Evolutionary conservation across 805 yeast species (phyloP), one percentile per base, ranked within the genome.

Genomic region (Cyberlindnera euphorbiiphila): DNA sequence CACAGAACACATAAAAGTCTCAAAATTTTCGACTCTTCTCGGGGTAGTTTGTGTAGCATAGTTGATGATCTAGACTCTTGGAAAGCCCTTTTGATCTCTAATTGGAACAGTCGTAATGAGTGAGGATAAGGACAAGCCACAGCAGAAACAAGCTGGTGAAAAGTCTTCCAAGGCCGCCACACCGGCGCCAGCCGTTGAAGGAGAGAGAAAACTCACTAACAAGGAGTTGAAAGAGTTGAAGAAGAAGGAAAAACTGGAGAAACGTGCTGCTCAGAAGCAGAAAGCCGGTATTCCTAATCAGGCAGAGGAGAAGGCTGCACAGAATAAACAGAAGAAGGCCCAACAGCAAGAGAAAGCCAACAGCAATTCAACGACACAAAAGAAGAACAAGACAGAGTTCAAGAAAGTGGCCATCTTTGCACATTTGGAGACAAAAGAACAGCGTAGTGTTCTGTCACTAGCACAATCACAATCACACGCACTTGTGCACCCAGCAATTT

Each of bases 191-290:
- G 32, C 35, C 7, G 25, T 22, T 10, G 43, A 37, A 12, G 58
- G 41, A 16, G 56, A 53, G 22, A 58, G 58, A 42, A 61, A 64
- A 38, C 59, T 81, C 29, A 62, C 85, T 9, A 85, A 85, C 48
- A 88, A 87, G 52, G 95, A 89, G 60, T 68, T 86, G 45, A 89
- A 89, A 59, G 96, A 86, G 51, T 66, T 80, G 59, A 85, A 87
- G 59, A 89, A 88, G 68, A 77, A 77, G 51, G 95, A 88, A 54
- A 89, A 91, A 64, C 93, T 93, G 11, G 95, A 93, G 26, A 85
- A 86, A 59, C 72, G 98, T 58, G 93, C 96, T 3, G 95, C 96
- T 3, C 77, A 80, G 46, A 88, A 85, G 56, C 84, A 74, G 48
- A 81, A 78, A 7, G 72, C 68, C 34, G 88, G 82, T 23, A 74